Evolutionary conservation across 2,329 filamentous ascomycete species (phyloP), one percentile per base, ranked within the genome.

Genomic region (Colletotrichum tanaceti): DNA sequence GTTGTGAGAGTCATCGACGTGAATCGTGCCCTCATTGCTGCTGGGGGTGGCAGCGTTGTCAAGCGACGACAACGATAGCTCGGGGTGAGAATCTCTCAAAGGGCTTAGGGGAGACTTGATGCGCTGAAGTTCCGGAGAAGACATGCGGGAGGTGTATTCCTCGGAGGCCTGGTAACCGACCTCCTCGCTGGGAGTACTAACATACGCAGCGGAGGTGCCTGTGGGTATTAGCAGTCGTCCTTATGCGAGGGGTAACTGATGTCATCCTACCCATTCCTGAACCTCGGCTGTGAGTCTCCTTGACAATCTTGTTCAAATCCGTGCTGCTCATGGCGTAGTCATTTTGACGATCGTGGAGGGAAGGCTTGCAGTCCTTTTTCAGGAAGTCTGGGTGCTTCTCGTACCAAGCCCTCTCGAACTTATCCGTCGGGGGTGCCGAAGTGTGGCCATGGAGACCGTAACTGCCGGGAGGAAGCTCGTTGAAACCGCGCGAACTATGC

Each of bases 371-470:
- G 76, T 94, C 93, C 79, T 95, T 93, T 77, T 91, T 89, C 63
- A 87, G 85, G 38, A 91, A 84, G 72, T 98, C 93, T 0, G 95
- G 95, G 75, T 97, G 94, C 80, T 96, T 98, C 74, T 93, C 89
- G 76, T 96, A 97, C 87, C 97, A 98, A 32, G 92, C 92, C 81
- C 92, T 93, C 75, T 97, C 93, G 47, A 98, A 92, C 76, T 91
- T 93, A 80, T 97, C 93, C 65, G 89, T 88, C 3, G 91, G 85
- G 20, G 87, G 85, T 32, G 92, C 84, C 5, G 70, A 64, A 38
- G 64, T 71, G 75, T 98, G 95, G 52, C 94, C 93, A 75, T 97
- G 94, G 63, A 97, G 87, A 70, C 95, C 94, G 75, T 98, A 98
- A 82, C 94, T 97, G 66, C 93, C 95, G 4, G 94, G 92, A 0